Conservation (phyloP, 768 basidiomycete species). For the Leccinellum albellum region DNA sequence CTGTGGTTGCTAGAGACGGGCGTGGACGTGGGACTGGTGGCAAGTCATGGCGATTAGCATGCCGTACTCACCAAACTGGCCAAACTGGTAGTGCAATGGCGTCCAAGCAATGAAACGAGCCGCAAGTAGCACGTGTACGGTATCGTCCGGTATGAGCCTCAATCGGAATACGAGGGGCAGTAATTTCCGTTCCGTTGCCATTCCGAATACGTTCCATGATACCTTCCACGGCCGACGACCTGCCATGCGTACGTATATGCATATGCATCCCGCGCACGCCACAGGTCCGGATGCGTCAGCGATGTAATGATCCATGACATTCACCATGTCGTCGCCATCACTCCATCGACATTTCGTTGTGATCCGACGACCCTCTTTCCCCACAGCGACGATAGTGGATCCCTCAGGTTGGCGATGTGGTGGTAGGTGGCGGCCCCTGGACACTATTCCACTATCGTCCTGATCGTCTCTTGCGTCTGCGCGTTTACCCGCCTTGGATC, state of each 20-base stretch:
- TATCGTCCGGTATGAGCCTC: not conserved
- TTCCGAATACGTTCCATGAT: not conserved
- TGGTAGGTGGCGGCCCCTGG: not conserved
- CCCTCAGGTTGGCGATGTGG: not conserved
- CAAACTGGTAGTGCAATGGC: not conserved
- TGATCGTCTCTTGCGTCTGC: not conserved
- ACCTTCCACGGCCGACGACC: not conserved
- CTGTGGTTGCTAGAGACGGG: not conserved
- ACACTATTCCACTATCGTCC: not conserved
- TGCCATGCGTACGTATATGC: not conserved
- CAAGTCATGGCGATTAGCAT: not conserved
- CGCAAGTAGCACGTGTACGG: not conserved
- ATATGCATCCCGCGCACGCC: not conserved
- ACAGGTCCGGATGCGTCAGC: not conserved
- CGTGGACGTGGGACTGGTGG: not conserved
- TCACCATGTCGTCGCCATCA: not conserved
- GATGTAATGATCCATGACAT: not conserved
- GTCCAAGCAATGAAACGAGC: not conserved
- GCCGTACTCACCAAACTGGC: not conserved
- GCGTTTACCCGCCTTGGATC: not conserved
- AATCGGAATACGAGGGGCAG: not conserved
- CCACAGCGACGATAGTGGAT: not conserved
- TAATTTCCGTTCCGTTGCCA: not conserved
- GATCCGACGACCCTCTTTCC: not conserved
- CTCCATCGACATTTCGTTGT: not conserved